Percentiles rank a stretch among this genome's conserved stretches.
These are phyloP conservation scores for Russula sp. DNA, from an alignment of 768 basidiomycete genomes.

Conservation along the genomic window DNA sequence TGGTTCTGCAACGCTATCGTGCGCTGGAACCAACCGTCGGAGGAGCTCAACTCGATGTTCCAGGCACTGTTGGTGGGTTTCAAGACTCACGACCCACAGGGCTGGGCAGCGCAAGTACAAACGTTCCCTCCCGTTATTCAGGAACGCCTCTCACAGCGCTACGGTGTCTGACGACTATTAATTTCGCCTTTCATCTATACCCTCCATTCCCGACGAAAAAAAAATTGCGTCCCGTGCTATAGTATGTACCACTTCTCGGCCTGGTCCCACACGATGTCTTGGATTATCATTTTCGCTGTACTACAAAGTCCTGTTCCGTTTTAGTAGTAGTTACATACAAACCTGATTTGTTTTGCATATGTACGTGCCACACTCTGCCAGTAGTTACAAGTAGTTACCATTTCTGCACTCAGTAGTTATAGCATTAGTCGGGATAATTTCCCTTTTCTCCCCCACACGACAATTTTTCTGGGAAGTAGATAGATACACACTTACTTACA, in stretches of 20 bases:
- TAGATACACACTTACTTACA: conserved; percentile 27
- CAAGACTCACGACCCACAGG: conserved; percentile 80
- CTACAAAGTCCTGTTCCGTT: conserved; percentile 24
- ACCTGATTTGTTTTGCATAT: conserved; percentile 28
- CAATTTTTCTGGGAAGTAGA: conserved; percentile 27
- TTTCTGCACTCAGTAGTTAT: conserved; percentile 27
- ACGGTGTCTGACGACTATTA: conserved; percentile 61
- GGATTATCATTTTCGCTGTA: conserved; percentile 26
- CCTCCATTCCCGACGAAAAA: conserved; percentile 14
- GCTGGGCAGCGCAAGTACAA: conserved; percentile 81
- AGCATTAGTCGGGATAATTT: conserved; percentile 23
- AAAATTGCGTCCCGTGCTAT: conserved; percentile 12
- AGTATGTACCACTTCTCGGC: conserved; percentile 19
- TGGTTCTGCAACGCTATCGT: conserved; percentile 99
- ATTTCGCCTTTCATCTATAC: conserved; percentile 16
- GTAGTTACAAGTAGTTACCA: conserved; percentile 33
- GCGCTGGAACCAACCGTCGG: conserved; percentile 89
- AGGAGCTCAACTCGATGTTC: conserved; percentile 93
- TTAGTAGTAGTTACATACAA: conserved; percentile 30
- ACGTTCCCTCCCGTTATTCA: conserved; percentile 87
- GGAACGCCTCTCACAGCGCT: conserved; percentile 81
- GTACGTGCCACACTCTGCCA: conserved; percentile 28
- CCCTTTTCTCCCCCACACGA: conserved; percentile 5
- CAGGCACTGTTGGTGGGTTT: conserved; percentile 83
- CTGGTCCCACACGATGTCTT: conserved; percentile 24